Percentiles rank a stretch among this genome's conserved stretches.
These are phyloP conservation scores for Sanguinoderma infundibulare DNA, from an alignment of 1,284 basidiomycete species.

Conservation along the genomic window DNA sequence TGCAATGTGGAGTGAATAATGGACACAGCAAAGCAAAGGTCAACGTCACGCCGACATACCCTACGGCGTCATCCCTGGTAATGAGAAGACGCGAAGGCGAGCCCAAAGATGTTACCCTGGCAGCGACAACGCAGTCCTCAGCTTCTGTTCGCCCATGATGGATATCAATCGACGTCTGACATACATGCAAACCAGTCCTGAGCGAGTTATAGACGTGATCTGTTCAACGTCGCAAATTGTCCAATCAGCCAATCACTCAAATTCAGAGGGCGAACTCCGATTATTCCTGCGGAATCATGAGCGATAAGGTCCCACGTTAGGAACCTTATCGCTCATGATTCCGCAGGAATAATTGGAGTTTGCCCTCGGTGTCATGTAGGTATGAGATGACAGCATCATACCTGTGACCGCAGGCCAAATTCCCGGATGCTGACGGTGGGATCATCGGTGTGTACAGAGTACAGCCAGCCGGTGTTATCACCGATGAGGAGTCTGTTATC, in stretches of 20 bases:
- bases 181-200: conserved; percentile 26
- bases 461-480: conserved; percentile 32
- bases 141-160: not conserved
- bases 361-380: not conserved
- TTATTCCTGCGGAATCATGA: no score
- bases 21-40: not conserved
- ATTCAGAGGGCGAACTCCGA: not conserved
- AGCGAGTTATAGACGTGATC: conserved; percentile 30
- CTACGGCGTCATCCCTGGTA: conserved; percentile 5
- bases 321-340: no score
- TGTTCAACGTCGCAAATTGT: not conserved
- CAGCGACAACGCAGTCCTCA: not conserved
- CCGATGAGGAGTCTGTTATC: conserved; percentile 22
- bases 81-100: conserved; percentile 18
- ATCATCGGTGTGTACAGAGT: conserved; percentile 24
- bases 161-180: not conserved
- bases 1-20: not conserved
- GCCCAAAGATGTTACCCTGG: conserved; percentile 19
- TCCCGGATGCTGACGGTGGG: conserved; percentile 18
- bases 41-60: conserved; percentile 4
- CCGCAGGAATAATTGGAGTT: no score
- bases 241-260: not conserved
- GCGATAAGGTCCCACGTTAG: no score
- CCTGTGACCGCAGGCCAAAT: conserved; percentile 29
- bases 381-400: not conserved